Evolutionary conservation across 2,329 filamentous ascomycete species (phyloP).

Genomic region (Teratosphaeria epicoccoides): DNA sequence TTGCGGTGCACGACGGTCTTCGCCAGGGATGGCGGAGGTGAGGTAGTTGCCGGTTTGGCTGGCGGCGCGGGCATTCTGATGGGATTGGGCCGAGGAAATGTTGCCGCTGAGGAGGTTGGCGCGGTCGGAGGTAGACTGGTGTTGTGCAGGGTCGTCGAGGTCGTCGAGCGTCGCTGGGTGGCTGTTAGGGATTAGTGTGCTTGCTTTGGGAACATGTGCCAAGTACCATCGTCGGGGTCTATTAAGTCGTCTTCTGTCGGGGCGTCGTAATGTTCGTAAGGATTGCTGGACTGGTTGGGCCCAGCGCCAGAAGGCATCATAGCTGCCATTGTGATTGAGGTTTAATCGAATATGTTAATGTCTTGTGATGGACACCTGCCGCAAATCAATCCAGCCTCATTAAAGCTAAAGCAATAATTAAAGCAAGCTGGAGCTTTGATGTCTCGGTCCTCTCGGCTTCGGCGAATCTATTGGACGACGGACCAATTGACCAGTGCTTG

Average conservation of each 20-base stretch:
- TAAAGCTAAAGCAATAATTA: background rate
- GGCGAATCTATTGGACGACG: too few relatives aligned
- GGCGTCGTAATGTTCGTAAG: constrained; percentile 34
- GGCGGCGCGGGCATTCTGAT: constrained; percentile 42
- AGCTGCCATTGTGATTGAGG: constrained; percentile 29
- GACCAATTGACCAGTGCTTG: too few relatives aligned
- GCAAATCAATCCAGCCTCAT: background rate
- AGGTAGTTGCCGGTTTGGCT: constrained; percentile 67
- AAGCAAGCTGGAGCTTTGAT: background rate
- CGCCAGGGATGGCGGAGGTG: constrained; percentile 80
- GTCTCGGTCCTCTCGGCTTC: background rate
- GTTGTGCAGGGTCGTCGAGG: constrained; percentile 74
- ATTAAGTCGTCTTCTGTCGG: constrained; percentile 42
- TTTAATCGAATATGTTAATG: background rate
- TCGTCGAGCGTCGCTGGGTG: constrained; percentile 70
- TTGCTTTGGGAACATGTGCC: background rate
- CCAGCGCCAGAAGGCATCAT: constrained; percentile 34
- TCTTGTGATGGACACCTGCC: background rate
- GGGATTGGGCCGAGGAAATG: constrained; percentile 48
- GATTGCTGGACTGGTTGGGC: constrained; percentile 18
- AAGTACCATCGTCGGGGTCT: constrained; percentile 41
- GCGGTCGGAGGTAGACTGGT: constrained; percentile 53
- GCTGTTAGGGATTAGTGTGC: background rate
- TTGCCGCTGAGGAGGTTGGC: constrained; percentile 75
- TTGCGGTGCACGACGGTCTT: constrained; percentile 77